phyloP scores from a whole-genome alignment of 148 eudicot genomes.

The Heliosperma pusillum region DNA sequence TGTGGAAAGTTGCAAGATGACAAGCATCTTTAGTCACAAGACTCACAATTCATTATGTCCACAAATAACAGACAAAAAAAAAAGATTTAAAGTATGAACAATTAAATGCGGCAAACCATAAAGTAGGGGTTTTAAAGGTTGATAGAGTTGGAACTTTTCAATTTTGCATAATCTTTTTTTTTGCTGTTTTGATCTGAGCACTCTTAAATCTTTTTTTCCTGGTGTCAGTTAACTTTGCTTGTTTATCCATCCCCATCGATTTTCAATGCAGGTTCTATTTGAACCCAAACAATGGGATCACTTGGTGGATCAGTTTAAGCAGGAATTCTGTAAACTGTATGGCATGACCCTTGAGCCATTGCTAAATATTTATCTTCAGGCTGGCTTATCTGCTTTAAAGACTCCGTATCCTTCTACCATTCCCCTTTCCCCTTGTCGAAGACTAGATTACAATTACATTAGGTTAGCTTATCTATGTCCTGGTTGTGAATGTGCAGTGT shows the following conservation, averaged over 20 bases:
- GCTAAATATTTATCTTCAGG: constrained; percentile 89
- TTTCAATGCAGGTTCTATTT: constrained; percentile 72
- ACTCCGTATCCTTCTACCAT: constrained; percentile 86
- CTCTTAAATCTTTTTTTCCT: not conserved
- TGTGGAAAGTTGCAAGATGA: not conserved
- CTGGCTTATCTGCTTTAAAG: constrained; percentile 95
- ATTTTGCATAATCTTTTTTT: not conserved
- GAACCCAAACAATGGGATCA: constrained; percentile 92
- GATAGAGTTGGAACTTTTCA: not conserved
- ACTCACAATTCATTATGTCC: not conserved
- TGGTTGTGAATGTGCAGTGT: constrained; percentile 17
- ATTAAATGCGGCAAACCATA: not conserved
- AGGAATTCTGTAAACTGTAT: constrained; percentile 86
- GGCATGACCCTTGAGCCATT: constrained; percentile 97
- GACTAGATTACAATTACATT: not conserved
- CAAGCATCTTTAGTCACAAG: not conserved
- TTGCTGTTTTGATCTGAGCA: not conserved
- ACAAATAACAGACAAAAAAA: not conserved
- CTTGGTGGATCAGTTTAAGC: constrained; percentile 86
- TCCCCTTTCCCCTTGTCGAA: not conserved
- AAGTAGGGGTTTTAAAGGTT: not conserved
- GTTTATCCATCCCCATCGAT: constrained; percentile 1
- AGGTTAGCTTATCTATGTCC: constrained; percentile 12
- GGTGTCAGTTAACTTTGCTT: not conserved
- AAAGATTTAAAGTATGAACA: not conserved